Evolutionary conservation across 106 monocot genomes (phyloP).

Genomic region (Dendrobium nobile): DNA sequence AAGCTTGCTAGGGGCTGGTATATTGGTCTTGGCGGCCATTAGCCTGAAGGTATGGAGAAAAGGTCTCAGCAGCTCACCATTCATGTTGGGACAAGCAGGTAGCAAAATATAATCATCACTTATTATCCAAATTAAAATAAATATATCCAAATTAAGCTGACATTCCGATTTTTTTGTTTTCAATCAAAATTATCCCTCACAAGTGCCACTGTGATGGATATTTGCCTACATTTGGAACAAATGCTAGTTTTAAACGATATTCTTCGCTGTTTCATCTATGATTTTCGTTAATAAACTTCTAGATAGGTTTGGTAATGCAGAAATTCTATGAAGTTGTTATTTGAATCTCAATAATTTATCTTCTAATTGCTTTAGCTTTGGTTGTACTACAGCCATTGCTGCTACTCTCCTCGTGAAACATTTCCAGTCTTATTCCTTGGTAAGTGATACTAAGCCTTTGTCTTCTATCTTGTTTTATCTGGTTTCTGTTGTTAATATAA

Average conservation of each 20-base stretch:
- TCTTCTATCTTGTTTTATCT: background rate
- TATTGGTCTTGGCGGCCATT: constrained; percentile 35
- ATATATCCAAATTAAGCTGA: background rate
- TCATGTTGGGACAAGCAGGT: constrained; percentile 68
- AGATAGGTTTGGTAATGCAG: background rate
- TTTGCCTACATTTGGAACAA: background rate
- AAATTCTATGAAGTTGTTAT: background rate
- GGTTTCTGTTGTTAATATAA: background rate
- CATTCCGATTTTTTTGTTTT: background rate
- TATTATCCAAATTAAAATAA: background rate
- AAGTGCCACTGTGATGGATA: background rate
- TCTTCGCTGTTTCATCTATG: background rate
- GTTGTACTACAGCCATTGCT: constrained; percentile 19
- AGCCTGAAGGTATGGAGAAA: constrained; percentile 62
- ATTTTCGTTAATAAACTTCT: background rate
- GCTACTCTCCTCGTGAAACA: constrained; percentile 23
- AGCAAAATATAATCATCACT: background rate
- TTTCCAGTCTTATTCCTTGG: constrained; percentile 24
- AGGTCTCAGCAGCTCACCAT: constrained; percentile 49
- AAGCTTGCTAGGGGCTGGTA: constrained; percentile 39
- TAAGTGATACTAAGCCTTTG: constrained; percentile 5
- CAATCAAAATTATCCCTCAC: background rate
- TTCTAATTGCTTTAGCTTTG: background rate
- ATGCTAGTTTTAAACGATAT: background rate
- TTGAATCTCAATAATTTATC: background rate